These are phyloP conservation scores for Saturnispora hagleri DNA, from an alignment of 805 yeast species.

Conservation along the genomic window DNA sequence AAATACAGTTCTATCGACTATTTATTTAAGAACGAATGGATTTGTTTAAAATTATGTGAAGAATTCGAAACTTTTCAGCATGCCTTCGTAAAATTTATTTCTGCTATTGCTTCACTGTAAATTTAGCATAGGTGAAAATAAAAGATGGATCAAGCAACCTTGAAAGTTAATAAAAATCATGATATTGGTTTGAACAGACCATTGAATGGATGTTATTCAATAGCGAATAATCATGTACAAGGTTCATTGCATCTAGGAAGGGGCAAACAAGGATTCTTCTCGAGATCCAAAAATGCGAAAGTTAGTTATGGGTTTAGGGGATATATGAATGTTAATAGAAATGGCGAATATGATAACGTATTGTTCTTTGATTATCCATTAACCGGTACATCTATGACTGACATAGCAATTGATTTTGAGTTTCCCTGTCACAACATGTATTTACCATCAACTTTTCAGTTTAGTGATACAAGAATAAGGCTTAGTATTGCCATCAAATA, in stretches of 20 bases:
- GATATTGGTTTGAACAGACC: neutral
- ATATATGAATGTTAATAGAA: neutral
- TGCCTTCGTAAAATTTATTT: neutral
- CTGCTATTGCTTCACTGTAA: too few species aligned
- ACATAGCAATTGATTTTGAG: slow-evolving; percentile 1
- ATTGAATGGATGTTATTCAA: slow-evolving; percentile 1
- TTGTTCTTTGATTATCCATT: slow-evolving; percentile 1
- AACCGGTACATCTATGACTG: neutral
- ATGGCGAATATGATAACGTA: slow-evolving; percentile 1
- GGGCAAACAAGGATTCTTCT: neutral
- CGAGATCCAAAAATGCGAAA: neutral
- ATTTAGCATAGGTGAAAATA: neutral
- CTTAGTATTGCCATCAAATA: neutral
- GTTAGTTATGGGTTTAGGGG: slow-evolving; percentile 2
- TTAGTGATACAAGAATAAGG: slow-evolving; percentile 1
- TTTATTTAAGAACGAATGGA: neutral
- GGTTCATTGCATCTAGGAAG: neutral
- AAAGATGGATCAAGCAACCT: neutral
- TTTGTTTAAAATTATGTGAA: neutral
- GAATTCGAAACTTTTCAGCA: neutral
- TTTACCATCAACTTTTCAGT: slow-evolving; percentile 3
- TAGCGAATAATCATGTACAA: neutral
- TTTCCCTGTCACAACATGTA: slow-evolving; percentile 7
- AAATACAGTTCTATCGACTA: neutral
- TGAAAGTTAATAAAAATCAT: neutral